phyloP scores from a whole-genome alignment of 495 filamentous ascomycete species.

The Penicillium odoratum region DNA sequence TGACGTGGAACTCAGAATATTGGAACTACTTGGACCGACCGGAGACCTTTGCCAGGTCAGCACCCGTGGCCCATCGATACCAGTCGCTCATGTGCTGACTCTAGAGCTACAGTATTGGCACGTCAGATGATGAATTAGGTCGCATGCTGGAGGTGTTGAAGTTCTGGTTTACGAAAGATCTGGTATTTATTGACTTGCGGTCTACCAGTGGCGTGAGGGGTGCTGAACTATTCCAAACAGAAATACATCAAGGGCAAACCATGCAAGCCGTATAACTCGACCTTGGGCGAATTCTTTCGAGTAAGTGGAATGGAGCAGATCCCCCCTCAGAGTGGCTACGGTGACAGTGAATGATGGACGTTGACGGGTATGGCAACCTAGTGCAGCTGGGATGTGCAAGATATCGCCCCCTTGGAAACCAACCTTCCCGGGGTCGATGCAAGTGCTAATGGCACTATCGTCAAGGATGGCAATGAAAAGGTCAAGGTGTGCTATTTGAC shows the following conservation, averaged over 20 bases:
- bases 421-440: slow-evolving; percentile 34
- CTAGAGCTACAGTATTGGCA: slow-evolving; percentile 70
- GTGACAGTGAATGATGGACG: not conserved
- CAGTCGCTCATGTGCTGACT: slow-evolving; percentile 37
- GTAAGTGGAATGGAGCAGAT: slow-evolving; percentile 44
- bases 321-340: not conserved
- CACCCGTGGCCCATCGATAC: slow-evolving; percentile 8
- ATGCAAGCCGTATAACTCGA: slow-evolving; percentile 98
- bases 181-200: slow-evolving; percentile 51
- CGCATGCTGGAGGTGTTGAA: slow-evolving; percentile 90
- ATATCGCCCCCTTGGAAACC: slow-evolving; percentile 53
- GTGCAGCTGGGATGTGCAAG: slow-evolving; percentile 93
- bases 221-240: slow-evolving; percentile 36
- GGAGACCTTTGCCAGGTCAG: slow-evolving; percentile 82
- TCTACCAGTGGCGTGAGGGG: not conserved
- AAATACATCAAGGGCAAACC: slow-evolving; percentile 99
- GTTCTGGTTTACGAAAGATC: slow-evolving; percentile 98
- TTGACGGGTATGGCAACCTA: slow-evolving; percentile 28
- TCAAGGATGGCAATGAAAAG: slow-evolving; percentile 45
- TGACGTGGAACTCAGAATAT: slow-evolving; percentile 64
- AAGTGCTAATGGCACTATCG: slow-evolving; percentile 36
- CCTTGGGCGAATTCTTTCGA: slow-evolving; percentile 96
- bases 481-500: slow-evolving; percentile 89
- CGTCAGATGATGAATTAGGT: slow-evolving; percentile 84
- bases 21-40: slow-evolving; percentile 98